Evolutionary conservation across 139 green algal genomes (phyloP).

Genomic region (Chlamydomonas incerta): DNA sequence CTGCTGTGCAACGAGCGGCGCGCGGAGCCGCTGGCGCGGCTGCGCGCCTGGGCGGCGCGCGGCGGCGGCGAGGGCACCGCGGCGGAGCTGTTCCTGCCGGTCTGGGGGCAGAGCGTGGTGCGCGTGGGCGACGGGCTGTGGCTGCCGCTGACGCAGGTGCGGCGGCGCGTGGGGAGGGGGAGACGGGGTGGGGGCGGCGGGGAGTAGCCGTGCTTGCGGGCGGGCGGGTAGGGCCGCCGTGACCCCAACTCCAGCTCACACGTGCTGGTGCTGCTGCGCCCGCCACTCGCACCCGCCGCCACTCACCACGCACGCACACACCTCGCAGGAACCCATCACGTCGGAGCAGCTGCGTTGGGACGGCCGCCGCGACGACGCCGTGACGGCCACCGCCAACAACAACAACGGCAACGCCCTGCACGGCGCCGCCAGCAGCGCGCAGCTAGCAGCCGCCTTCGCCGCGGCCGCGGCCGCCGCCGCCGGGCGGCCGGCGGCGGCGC

Average conservation of each 20-base stretch:
- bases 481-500: too few species aligned
- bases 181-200: neutral
- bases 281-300: too few species aligned
- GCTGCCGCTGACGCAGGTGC: constrained; percentile 34
- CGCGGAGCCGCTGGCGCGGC: constrained; percentile 4
- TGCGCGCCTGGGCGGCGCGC: constrained; percentile 1
- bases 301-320: too few species aligned
- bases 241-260: too few species aligned
- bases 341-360: neutral
- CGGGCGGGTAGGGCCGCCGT: neutral
- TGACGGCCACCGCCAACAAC: neutral
- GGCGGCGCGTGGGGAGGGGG: neutral
- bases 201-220: neutral
- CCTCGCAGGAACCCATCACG: constrained; percentile 20
- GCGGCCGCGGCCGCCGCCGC: too few species aligned
- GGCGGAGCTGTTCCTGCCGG: neutral
- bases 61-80: neutral
- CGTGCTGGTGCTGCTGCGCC: too few species aligned
- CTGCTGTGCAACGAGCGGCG: constrained; percentile 7
- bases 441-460: too few species aligned
- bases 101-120: constrained; percentile 26
- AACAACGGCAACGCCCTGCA: neutral
- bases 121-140: constrained; percentile 19
- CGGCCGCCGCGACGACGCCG: too few species aligned
- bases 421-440: neutral